Percentiles rank a stretch among this genome's conserved stretches.
phyloP scores from a whole-genome alignment of 1,284 basidiomycete genomes.

The Melanopsichium pennsylvanicum region DNA sequence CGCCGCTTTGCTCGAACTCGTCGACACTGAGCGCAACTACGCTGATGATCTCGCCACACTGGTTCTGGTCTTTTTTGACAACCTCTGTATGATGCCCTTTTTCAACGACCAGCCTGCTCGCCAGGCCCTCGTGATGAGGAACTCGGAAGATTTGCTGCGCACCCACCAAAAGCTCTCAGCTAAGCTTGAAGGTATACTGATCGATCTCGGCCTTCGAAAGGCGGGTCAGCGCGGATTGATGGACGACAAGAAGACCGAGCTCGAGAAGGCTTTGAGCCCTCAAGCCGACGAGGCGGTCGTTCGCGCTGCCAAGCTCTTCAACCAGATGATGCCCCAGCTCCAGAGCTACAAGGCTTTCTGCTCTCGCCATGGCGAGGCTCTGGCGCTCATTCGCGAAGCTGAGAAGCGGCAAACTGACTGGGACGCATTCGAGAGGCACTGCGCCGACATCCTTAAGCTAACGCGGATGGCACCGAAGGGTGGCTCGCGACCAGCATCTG shows the following conservation, averaged over 20 bases:
- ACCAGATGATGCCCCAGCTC: constrained; percentile 44
- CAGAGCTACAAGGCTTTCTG: constrained; percentile 60
- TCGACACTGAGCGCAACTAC: constrained; percentile 63
- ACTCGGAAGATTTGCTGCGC: constrained; percentile 52
- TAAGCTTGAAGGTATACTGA: constrained; percentile 48
- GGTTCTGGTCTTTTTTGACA: constrained; percentile 61
- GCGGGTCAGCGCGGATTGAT: constrained; percentile 6
- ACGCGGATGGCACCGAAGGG: constrained; percentile 19
- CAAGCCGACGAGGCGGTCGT: constrained; percentile 49
- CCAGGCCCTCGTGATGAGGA: constrained; percentile 54
- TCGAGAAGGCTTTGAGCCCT: constrained; percentile 43
- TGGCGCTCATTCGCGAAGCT: constrained; percentile 58
- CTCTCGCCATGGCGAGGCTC: constrained; percentile 61
- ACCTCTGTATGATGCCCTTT: constrained; percentile 56
- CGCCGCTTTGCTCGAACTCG: constrained; percentile 59
- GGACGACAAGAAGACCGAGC: constrained; percentile 29
- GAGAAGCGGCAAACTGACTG: constrained; percentile 61
- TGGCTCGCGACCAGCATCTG: constrained; percentile 31
- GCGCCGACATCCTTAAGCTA: constrained; percentile 49
- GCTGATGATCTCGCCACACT: constrained; percentile 59
- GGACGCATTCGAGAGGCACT: constrained; percentile 57
- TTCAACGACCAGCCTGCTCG: constrained; percentile 56
- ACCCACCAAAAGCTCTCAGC: constrained; percentile 54
- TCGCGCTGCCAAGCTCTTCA: constrained; percentile 42
- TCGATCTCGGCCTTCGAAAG: constrained; percentile 43